Percentiles rank a stretch among this genome's conserved stretches.
phyloP scores from a whole-genome alignment of 805 yeast species.

The Myxozyma neotropica region DNA sequence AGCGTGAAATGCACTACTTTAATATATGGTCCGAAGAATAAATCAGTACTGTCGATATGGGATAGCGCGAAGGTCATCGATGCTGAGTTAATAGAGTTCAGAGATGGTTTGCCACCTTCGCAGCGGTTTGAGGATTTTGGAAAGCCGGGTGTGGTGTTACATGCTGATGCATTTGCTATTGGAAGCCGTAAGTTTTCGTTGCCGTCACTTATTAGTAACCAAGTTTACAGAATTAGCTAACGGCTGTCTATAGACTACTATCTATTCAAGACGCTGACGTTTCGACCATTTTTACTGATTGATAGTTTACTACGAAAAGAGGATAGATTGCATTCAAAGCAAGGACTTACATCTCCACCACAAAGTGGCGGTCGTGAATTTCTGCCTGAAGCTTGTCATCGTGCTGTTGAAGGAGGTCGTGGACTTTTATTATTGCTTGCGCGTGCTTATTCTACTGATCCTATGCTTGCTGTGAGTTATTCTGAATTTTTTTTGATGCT shows the following conservation, averaged over 20 bases:
- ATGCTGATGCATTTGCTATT: conserved; percentile 31
- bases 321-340: conserved; percentile 7
- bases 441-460: conserved; percentile 30
- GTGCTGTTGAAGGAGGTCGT: conserved; percentile 33
- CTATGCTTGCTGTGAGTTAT: conserved; percentile 24
- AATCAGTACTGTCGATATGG: conserved; percentile 28
- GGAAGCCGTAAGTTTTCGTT: conserved; percentile 25
- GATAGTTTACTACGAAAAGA: conserved; percentile 24
- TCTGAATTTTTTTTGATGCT: neutral
- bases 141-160: conserved; percentile 26
- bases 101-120: conserved; percentile 18
- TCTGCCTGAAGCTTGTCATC: conserved; percentile 33
- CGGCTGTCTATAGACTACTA: conserved; percentile 17
- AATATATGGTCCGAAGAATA: conserved; percentile 21
- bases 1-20: conserved; percentile 24
- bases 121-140: conserved; percentile 30
- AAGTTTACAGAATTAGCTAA: neutral
- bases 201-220: no score
- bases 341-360: conserved; percentile 16
- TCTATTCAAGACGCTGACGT: conserved; percentile 30
- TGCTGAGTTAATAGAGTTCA: conserved; percentile 15
- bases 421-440: conserved; percentile 24
- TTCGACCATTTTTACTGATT: conserved; percentile 29
- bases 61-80: conserved; percentile 24
- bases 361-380: conserved; percentile 12